Conservation (phyloP, 1,139 yeast genomes). For the Neolecta irregularis region DNA sequence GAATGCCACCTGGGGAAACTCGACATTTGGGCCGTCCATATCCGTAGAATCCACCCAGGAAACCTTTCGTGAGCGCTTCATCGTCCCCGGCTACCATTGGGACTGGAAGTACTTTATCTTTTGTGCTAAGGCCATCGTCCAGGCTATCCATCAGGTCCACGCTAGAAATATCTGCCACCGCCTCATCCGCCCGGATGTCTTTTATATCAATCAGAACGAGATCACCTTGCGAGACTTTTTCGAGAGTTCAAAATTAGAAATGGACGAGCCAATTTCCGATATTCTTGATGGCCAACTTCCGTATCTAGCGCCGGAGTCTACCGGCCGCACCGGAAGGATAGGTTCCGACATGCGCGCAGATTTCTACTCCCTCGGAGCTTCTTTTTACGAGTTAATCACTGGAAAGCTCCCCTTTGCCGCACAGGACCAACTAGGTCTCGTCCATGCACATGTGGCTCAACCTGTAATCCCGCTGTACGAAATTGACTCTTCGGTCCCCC, state of each 20-base stretch:
- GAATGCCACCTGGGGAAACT: too few species aligned
- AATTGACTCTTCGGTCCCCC: conserved; percentile 3
- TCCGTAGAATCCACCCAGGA: too few species aligned
- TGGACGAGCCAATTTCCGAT: conserved; percentile 7
- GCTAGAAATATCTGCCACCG: conserved; percentile 7
- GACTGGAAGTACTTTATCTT: too few species aligned
- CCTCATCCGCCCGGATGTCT: conserved; percentile 5
- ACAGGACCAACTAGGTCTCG: conserved; percentile 6
- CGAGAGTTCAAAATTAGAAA: conserved; percentile 5
- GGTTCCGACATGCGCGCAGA: conserved; percentile 10
- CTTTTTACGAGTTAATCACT: conserved; percentile 7
- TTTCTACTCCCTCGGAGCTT: conserved; percentile 8
- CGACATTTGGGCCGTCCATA: too few species aligned
- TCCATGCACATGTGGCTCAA: conserved; percentile 9
- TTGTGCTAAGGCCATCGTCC: conserved; percentile 8
- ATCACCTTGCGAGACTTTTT: conserved; percentile 5
- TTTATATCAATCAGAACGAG: conserved; percentile 2
- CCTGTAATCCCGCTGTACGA: conserved; percentile 2
- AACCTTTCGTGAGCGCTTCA: too few species aligned
- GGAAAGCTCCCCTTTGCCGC: conserved; percentile 8
- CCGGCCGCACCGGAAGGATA: conserved; percentile 8
- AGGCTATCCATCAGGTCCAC: conserved; percentile 3
- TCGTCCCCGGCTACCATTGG: too few species aligned
- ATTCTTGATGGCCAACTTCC: conserved; percentile 5
- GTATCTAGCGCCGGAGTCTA: conserved; percentile 8